Evolutionary conservation across 495 filamentous ascomycete species (phyloP), one percentile per base, ranked within the genome.

Genomic region (Podospora tetraspora): DNA sequence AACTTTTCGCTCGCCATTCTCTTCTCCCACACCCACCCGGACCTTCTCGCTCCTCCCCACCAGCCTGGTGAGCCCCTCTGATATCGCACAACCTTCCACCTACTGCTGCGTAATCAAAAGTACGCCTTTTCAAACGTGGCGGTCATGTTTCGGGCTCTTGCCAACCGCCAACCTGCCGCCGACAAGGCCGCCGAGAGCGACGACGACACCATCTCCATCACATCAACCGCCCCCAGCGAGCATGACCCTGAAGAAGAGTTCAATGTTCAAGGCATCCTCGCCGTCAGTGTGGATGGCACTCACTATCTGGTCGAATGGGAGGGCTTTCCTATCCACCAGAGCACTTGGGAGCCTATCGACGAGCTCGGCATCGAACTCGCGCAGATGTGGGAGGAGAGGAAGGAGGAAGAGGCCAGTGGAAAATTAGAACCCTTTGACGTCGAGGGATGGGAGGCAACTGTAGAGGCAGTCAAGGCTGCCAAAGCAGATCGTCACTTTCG

Each of bases 251-350:
- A 81, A 21, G 64, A 79, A 21, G 82, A 85, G 57, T 84, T 79
- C 61, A 74, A 74, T 16, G 85, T 87, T 7, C 81, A 86, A 19
- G 75, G 76, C n/a, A 76, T 88, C 59, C 69, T 84, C 16, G 84
- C 85, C 11, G 86, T 92, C 71, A 74, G 78, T 3, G n/a, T 75
- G 0, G 79, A 85, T 9, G 79, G 75, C 10, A 70, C 70, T 67
- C 68, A 75, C 25, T 93, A 89, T 72, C 80, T 93, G 3, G 84
- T 92, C 34, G 82, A 85, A 68, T 94, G 91, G 91, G 81, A 81
- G 25, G 83, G 80, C n/a, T 93, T 90, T 67, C 76, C 80, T 1
- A 61, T 87, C 10, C 68, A 86, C 13, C 74, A 87, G 60, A 79
- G 84, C 62, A 87, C 84, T 3, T 93, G 90, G 90, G 89, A 92